Percentiles rank a stretch among this genome's conserved stretches.
phyloP scores from a whole-genome alignment of 495 filamentous ascomycete species.

The Xylaria venustula region DNA sequence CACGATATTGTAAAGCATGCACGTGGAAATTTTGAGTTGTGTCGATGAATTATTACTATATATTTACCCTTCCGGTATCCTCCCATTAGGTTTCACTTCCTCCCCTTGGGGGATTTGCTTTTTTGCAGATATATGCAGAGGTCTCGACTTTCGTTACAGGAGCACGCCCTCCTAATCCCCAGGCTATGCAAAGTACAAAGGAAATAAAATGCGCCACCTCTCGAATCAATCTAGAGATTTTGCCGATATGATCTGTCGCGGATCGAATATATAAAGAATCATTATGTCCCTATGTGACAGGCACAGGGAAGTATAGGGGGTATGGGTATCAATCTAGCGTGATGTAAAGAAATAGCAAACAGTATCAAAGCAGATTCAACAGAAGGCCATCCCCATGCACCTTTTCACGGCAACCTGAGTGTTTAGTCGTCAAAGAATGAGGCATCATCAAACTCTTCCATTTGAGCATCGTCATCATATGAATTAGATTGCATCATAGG shows the following conservation, averaged over 20 bases:
- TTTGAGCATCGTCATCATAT: constrained; percentile 72
- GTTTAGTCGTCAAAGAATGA: constrained; percentile 55
- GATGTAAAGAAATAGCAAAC: constrained; percentile 26
- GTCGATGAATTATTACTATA: constrained; percentile 4
- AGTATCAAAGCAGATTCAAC: constrained; percentile 28
- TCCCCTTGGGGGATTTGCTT: neutral
- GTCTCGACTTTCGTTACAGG: constrained; percentile 2
- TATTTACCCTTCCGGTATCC: neutral
- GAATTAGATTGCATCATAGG: constrained; percentile 65
- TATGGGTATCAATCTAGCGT: constrained; percentile 36
- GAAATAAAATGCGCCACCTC: constrained; percentile 8
- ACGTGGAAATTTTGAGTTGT: neutral
- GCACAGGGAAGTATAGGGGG: constrained; percentile 11
- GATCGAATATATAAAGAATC: constrained; percentile 17
- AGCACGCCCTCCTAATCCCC: neutral
- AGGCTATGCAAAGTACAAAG: constrained; percentile 15
- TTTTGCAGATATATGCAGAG: constrained; percentile 5
- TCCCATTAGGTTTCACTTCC: neutral
- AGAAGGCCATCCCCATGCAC: constrained; percentile 19
- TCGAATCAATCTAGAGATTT: constrained; percentile 3
- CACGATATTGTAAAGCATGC: too few species aligned
- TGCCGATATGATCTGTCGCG: neutral
- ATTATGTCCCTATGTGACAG: constrained; percentile 20
- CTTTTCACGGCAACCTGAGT: constrained; percentile 9
- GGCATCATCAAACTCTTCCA: constrained; percentile 54